These are phyloP conservation scores for Backusella parvicylindrica DNA, from an alignment of 192 early-diverging fungal genomes.

Conservation along the genomic window DNA sequence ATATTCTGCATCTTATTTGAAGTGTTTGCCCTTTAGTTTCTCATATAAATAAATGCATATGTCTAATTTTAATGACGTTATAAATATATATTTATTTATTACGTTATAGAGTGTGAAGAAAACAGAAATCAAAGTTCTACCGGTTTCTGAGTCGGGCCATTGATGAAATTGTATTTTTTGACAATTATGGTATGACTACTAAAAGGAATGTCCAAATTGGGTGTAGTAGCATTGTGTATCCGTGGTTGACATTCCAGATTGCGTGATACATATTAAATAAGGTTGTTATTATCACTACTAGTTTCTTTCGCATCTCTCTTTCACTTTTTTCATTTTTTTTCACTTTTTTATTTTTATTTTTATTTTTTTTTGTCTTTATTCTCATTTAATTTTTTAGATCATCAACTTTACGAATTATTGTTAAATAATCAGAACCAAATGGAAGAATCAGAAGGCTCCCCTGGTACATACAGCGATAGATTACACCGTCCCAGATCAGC, in stretches of 20 bases:
- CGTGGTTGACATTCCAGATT: not conserved
- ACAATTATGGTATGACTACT: not conserved
- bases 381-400: not conserved
- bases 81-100: not conserved
- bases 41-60: not conserved
- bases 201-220: not conserved
- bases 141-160: not conserved
- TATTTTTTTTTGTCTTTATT: not conserved
- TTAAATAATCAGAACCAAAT: not conserved
- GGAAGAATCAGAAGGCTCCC: not conserved
- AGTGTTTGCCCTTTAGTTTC: not conserved
- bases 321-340: too few species aligned
- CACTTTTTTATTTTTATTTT: not conserved
- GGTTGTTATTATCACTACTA: not conserved
- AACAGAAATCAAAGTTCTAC: not conserved
- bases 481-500: conserved; percentile 5
- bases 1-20: not conserved
- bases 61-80: not conserved
- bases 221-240: not conserved
- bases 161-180: not conserved
- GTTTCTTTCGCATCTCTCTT: not conserved
- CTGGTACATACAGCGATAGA: not conserved
- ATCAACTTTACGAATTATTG: not conserved
- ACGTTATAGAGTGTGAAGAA: not conserved
- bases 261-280: not conserved